Evolutionary conservation across 2,329 filamentous ascomycete genomes (phyloP), one percentile per base, ranked within the genome.

Genomic region (Fusarium euwallaceae): DNA sequence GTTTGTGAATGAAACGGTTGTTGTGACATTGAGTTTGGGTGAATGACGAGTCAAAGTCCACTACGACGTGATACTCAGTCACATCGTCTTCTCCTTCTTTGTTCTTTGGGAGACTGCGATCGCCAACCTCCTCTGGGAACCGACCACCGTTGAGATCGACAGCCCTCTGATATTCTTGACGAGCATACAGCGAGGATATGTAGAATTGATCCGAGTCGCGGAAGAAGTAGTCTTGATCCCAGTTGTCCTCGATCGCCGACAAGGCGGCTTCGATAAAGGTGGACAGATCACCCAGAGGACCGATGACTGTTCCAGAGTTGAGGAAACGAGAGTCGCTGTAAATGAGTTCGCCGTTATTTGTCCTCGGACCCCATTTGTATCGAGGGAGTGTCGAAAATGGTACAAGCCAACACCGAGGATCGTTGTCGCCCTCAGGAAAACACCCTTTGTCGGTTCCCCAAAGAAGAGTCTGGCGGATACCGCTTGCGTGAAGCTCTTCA

Each of bases 21-120:
- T 81, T 77, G 2, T 87, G 78, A 9, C 87, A 87, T 74, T 89
- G 87, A 43, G 84, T 82, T 8, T 72, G 74, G 72, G 90, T 88
- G 73, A 88, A 90, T 55, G 87, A 84, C 11, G 69, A 72, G 10
- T 77, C 75, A 11, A 72, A 67, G 29, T 77, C 75, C 12, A 75
- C 72, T 0, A 69, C 36, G 16, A 77, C 59, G 22, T 75, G 72
- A 48, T 62, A 73, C 48, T 78, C 74, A 2, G 74, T 75, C 10
- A 55, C 55, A 20, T 77, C 73, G 20, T 67, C 56, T 4, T 51
- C 37, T 7, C 39, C 41, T 20, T 39, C 36, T 20, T 69, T 71
- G 6, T 66, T 60, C 11, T 66, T 75, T 0, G 80, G 76, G 2
- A 70, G 24, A 6, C 68, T 71, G 9, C 64, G 43, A 8, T 53